Conservation (phyloP, 768 basidiomycete genomes). For the Rubroboletus pulcherrimus region DNA sequence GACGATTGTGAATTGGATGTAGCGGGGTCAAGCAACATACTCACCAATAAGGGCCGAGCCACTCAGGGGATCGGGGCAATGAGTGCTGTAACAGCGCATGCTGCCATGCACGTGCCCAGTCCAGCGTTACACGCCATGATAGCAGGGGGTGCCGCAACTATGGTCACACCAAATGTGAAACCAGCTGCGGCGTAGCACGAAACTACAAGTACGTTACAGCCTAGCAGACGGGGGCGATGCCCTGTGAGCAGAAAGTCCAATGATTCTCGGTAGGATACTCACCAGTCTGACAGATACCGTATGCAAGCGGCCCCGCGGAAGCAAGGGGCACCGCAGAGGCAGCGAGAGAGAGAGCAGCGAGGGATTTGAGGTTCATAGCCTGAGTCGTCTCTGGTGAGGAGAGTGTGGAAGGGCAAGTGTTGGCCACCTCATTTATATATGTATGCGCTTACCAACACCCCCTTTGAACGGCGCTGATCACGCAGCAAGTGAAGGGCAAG, state of each 20-base stretch:
- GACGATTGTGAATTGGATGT: not conserved
- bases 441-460: not conserved
- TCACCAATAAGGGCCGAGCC: not conserved
- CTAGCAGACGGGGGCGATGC: not conserved
- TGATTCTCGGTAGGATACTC: not conserved
- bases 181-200: constrained; percentile 25
- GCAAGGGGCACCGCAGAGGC: constrained; percentile 8
- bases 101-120: constrained; percentile 24
- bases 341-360: constrained; percentile 17
- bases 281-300: constrained; percentile 27
- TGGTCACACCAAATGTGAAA: constrained; percentile 21
- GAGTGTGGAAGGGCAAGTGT: not conserved
- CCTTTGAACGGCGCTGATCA: constrained; percentile 1
- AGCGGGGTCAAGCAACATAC: too few species aligned
- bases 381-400: not conserved
- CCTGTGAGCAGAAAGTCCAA: not conserved
- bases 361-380: constrained; percentile 25
- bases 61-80: constrained; percentile 24
- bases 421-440: constrained; percentile 3
- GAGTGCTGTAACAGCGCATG: constrained; percentile 20
- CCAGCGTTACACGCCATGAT: constrained; percentile 21
- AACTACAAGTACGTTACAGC: constrained; percentile 22
- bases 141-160: constrained; percentile 18
- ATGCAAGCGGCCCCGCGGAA: constrained; percentile 18
- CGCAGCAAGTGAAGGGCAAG: constrained; percentile 7